These are phyloP conservation scores for Cystobasidium pallidum DNA, from an alignment of 1,284 basidiomycete genomes.

Conservation along the genomic window DNA sequence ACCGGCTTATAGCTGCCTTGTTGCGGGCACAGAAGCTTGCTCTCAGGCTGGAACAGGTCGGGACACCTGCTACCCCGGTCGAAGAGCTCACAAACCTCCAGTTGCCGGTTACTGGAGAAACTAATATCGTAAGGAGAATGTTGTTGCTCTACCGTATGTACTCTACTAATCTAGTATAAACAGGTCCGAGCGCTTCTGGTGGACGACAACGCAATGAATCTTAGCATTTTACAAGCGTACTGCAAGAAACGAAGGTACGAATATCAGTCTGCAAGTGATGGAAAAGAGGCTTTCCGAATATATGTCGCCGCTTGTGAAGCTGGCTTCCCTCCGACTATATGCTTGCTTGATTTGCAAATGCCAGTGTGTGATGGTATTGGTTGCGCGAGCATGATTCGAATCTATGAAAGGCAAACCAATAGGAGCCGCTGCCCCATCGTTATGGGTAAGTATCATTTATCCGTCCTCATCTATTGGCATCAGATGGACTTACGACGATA, in stretches of 20 bases:
- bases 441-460: slow-evolving; percentile 34
- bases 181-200: slow-evolving; percentile 23
- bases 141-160: neutral
- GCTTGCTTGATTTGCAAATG: slow-evolving; percentile 33
- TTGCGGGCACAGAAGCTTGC: neutral
- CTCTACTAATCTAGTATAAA: neutral
- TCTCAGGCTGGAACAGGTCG: neutral
- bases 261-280: slow-evolving; percentile 11
- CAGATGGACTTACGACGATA: no score
- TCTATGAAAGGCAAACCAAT: slow-evolving; percentile 6
- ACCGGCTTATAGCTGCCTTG: neutral
- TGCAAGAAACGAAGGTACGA: slow-evolving; percentile 16
- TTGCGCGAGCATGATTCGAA: slow-evolving; percentile 16
- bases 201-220: slow-evolving; percentile 35
- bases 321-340: slow-evolving; percentile 3
- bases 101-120: neutral
- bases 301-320: slow-evolving; percentile 1
- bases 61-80: neutral
- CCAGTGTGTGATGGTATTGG: slow-evolving; percentile 30
- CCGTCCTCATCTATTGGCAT: no score
- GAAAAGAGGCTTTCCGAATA: slow-evolving; percentile 13
- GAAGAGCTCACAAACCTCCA: neutral
- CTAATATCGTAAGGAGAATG: neutral
- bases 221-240: slow-evolving; percentile 16
- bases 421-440: slow-evolving; percentile 1